These are phyloP conservation scores for Cyclaneusma minus DNA, from an alignment of 2,329 filamentous ascomycete genomes.

Conservation along the genomic window DNA sequence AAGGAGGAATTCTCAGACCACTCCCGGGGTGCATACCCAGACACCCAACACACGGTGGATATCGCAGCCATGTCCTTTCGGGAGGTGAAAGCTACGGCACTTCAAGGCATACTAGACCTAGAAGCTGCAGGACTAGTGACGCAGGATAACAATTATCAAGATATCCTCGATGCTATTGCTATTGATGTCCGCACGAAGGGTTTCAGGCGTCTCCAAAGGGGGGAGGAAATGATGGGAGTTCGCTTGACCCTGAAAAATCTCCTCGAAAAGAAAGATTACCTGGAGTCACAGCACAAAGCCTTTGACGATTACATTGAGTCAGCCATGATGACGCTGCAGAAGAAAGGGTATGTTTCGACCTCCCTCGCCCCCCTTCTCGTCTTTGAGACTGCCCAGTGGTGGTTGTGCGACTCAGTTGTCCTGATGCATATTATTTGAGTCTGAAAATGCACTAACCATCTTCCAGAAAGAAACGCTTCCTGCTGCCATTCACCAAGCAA, in stretches of 20 bases:
- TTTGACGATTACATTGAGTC: constrained; percentile 99
- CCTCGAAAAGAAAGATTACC: constrained; percentile 75
- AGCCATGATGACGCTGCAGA: constrained; percentile 91
- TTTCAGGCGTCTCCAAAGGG: constrained; percentile 75
- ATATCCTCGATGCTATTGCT: constrained; percentile 90
- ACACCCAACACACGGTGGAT: constrained; percentile 68
- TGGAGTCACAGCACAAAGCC: constrained; percentile 89
- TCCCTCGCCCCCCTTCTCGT: not conserved
- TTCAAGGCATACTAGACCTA: constrained; percentile 85
- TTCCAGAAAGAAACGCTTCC: constrained; percentile 69
- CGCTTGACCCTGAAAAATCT: constrained; percentile 59
- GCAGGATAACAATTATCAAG: constrained; percentile 84
- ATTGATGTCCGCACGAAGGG: constrained; percentile 96
- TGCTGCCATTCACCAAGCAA: constrained; percentile 93
- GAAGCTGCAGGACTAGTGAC: too few species aligned
- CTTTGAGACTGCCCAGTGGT: constrained; percentile 1
- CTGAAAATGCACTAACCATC: constrained; percentile 6
- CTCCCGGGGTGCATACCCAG: constrained; percentile 76
- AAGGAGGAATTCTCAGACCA: constrained; percentile 65
- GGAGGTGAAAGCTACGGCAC: constrained; percentile 79
- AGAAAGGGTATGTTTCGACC: constrained; percentile 55
- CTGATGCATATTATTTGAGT: not conserved
- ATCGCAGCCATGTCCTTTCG: constrained; percentile 80
- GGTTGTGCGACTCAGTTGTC: not conserved
- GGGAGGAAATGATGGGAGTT: constrained; percentile 78